Conservation (phyloP, 1,284 basidiomycete species). For the Ganoderma lingzhi region DNA sequence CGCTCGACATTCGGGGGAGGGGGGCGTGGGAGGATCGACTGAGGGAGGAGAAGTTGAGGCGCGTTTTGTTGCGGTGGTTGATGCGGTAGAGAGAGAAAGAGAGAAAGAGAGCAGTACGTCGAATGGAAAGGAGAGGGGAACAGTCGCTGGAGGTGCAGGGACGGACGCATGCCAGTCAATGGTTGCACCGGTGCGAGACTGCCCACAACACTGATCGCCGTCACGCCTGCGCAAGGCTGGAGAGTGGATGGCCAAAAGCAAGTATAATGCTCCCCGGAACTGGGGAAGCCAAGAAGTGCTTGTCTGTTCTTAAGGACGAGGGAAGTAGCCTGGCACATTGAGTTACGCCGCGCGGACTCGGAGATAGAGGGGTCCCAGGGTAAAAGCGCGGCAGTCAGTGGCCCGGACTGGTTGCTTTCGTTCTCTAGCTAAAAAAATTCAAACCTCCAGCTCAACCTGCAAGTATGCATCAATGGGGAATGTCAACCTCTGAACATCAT, state of each 20-base stretch:
- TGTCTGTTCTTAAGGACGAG: neutral
- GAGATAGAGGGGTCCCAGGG: neutral
- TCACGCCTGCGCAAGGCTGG: neutral
- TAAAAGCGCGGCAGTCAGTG: too few relatives aligned
- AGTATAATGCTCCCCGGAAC: neutral
- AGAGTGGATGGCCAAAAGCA: too few relatives aligned
- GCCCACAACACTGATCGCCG: too few relatives aligned
- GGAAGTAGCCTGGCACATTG: too few relatives aligned
- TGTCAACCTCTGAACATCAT: neutral
- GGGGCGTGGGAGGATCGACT: constrained; percentile 1
- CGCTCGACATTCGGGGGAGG: neutral
- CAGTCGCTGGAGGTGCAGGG: neutral
- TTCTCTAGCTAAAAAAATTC: too few relatives aligned
- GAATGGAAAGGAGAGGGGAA: neutral
- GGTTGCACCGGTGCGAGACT: neutral
- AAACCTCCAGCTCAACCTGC: neutral
- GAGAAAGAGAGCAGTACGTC: neutral
- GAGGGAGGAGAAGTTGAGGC: neutral
- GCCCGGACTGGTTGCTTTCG: too few relatives aligned
- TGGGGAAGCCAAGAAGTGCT: neutral
- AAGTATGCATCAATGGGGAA: neutral
- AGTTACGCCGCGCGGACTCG: neutral
- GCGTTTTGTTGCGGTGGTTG: too few relatives aligned
- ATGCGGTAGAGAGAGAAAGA: too few relatives aligned
- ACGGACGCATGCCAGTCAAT: neutral